phyloP scores from a whole-genome alignment of 352 stramenopile genomes.

The Phytophthora crassamura region DNA sequence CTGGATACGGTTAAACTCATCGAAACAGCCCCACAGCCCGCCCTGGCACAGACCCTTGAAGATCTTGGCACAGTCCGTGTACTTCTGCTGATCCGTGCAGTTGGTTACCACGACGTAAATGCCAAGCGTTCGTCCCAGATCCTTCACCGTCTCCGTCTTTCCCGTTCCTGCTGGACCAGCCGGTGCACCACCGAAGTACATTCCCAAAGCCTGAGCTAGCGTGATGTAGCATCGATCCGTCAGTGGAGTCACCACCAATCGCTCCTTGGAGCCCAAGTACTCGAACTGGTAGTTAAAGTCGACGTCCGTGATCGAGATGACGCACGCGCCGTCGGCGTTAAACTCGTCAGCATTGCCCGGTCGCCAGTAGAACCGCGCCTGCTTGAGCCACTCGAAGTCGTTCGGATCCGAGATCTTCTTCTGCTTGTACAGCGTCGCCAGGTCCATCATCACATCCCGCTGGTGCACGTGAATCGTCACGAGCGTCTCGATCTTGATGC shows the following conservation, averaged over 20 bases:
- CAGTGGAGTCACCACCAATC: conserved; percentile 96
- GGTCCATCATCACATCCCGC: conserved; percentile 96
- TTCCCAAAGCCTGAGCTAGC: conserved; percentile 96
- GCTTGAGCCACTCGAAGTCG: conserved; percentile 99
- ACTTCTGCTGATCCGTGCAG: conserved; percentile 98
- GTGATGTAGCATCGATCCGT: conserved; percentile 99
- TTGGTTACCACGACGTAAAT: conserved; percentile 98
- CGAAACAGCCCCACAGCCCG: conserved; percentile 98
- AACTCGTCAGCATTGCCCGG: conserved; percentile 94
- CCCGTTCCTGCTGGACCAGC: conserved; percentile 96
- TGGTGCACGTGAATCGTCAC: conserved; percentile 99
- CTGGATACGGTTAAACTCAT: conserved; percentile 99
- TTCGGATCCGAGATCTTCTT: conserved; percentile 98
- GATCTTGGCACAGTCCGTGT: conserved; percentile 98
- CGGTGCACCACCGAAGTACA: conserved; percentile 97
- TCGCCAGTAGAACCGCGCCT: conserved; percentile 98
- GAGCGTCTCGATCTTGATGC: conserved; percentile 98
- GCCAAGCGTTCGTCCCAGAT: conserved; percentile 94
- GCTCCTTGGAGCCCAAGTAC: conserved; percentile 97
- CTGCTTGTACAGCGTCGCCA: conserved; percentile 93
- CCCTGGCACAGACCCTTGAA: conserved; percentile 98
- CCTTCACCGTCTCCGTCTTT: conserved; percentile 98
- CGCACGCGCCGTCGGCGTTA: conserved; percentile 93
- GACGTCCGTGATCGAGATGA: conserved; percentile 98
- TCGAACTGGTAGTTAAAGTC: conserved; percentile 99